A percentile compares a stretch with the other conserved stretches of the same genome.
phyloP scores from a whole-genome alignment of 495 filamentous ascomycete species.

The Penicillium goetzii region DNA sequence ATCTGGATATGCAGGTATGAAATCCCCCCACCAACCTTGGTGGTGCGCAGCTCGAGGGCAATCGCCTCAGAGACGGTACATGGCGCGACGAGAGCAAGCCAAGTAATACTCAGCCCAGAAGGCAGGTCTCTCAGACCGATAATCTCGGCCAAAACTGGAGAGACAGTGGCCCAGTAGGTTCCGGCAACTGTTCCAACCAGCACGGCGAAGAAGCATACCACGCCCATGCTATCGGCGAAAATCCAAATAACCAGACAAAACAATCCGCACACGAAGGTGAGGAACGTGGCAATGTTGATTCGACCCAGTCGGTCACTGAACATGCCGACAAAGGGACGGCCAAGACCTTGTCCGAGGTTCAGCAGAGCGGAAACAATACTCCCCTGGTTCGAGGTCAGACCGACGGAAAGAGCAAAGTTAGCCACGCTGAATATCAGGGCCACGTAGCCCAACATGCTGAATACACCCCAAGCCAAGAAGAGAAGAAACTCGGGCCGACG shows the following conservation, averaged over 20 bases:
- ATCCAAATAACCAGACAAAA: conserved; percentile 76
- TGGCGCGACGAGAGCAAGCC: conserved; percentile 73
- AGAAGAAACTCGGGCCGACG: conserved; percentile 64
- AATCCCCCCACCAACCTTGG: conserved; percentile 37
- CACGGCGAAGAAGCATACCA: conserved; percentile 71
- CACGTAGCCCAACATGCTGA: conserved; percentile 76
- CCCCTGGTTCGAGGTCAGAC: conserved; percentile 67
- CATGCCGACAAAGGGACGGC: conserved; percentile 73
- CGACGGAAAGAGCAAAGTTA: conserved; percentile 69
- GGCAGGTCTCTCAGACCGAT: conserved; percentile 74
- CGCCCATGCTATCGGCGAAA: conserved; percentile 65
- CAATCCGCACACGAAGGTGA: conserved; percentile 67
- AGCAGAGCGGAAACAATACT: conserved; percentile 72
- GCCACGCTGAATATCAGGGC: conserved; percentile 77
- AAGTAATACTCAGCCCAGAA: conserved; percentile 72
- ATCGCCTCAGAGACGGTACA: conserved; percentile 77
- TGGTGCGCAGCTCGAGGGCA: conserved; percentile 63
- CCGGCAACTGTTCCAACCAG: conserved; percentile 72
- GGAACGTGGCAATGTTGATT: conserved; percentile 69
- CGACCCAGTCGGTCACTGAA: conserved; percentile 72
- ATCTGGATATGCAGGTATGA: conserved; percentile 66
- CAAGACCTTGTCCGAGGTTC: conserved; percentile 71
- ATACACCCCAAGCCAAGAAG: conserved; percentile 67
- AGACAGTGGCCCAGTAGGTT: conserved; percentile 71
- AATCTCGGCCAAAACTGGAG: conserved; percentile 76